phyloP scores from a whole-genome alignment of 495 filamentous ascomycete genomes.

The Terfezia claveryi region DNA sequence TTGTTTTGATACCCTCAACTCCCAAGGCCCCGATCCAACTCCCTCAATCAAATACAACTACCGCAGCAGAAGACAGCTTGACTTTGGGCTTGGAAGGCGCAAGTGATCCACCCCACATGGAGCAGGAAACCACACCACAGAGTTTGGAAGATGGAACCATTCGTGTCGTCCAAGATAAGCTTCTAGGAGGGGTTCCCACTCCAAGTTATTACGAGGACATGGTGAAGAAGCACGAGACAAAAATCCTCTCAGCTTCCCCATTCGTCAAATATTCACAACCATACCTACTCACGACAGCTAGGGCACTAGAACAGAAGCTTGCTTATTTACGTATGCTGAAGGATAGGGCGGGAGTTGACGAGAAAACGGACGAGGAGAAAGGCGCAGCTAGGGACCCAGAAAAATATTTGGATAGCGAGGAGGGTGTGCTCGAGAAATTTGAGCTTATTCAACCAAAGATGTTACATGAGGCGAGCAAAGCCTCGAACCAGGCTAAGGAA shows the following conservation, averaged over 20 bases:
- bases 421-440: constrained; percentile 35
- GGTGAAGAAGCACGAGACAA: constrained; percentile 76
- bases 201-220: constrained; percentile 86
- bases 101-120: background rate
- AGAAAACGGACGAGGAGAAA: constrained; percentile 15
- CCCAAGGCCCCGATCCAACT: constrained; percentile 8
- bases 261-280: constrained; percentile 90
- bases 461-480: constrained; percentile 54
- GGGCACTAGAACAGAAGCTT: constrained; percentile 70
- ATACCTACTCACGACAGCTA: constrained; percentile 72
- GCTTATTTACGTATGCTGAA: constrained; percentile 58
- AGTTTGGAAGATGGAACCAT: background rate
- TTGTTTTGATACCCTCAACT: constrained; percentile 59
- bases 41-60: constrained; percentile 3
- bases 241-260: constrained; percentile 83
- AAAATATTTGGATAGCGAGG: background rate
- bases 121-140: background rate
- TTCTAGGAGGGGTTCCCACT: constrained; percentile 71
- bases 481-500: constrained; percentile 70
- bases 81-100: background rate
- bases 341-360: constrained; percentile 47
- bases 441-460: constrained; percentile 82
- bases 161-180: constrained; percentile 27
- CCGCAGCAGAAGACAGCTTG: background rate
- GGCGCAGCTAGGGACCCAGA: background rate